Percentiles rank a stretch among this genome's conserved stretches.
Conservation (phyloP, 768 basidiomycete genomes). For the Trametes meyenii region DNA sequence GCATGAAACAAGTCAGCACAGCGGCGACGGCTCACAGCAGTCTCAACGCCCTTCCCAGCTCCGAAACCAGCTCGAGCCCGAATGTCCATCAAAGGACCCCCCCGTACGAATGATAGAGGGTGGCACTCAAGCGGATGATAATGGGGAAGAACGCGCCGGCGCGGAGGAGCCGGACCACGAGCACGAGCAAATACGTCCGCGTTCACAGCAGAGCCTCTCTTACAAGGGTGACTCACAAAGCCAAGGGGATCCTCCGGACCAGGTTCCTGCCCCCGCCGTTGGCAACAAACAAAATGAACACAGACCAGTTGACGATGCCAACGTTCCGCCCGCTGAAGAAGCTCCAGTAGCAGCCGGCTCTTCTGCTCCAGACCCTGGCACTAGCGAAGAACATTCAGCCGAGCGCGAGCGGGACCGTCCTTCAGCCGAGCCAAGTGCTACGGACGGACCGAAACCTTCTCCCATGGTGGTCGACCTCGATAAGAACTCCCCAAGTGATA, state of each 20-base stretch:
- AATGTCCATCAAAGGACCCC: background rate
- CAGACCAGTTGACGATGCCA: background rate
- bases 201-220: constrained; percentile 24
- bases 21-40: constrained; percentile 37
- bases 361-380: background rate
- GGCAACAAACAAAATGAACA: background rate
- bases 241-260: background rate
- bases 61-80: constrained; percentile 36
- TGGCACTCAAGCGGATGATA: background rate
- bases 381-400: background rate
- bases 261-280: background rate
- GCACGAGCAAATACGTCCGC: background rate
- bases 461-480: background rate
- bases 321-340: no score
- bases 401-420: no score
- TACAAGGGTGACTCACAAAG: constrained; percentile 25
- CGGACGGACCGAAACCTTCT: background rate
- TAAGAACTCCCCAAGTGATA: background rate
- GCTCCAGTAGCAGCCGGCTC: no score
- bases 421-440: no score
- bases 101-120: background rate
- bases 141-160: background rate
- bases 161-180: constrained; percentile 2
- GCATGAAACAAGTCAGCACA: background rate
- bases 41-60: constrained; percentile 63